Base-by-base conservation (phyloP, 345 rosid genomes). In the Limnanthes douglasii region DNA sequence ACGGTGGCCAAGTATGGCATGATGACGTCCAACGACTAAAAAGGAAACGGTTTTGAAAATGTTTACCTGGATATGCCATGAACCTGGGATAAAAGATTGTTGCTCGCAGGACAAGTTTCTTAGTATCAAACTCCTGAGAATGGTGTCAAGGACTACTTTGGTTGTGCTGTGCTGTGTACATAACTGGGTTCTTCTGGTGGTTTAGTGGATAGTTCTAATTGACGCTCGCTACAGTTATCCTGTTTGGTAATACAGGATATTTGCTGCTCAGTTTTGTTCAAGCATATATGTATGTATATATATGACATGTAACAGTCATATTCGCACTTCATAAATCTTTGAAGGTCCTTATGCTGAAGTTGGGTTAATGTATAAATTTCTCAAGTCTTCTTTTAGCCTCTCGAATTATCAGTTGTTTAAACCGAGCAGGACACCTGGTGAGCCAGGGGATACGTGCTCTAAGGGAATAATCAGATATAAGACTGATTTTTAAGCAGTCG, bases 21-120 rank as follows among this genome's bases (percentile, higher is more conserved):
- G 81, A 70, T 46, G 77, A 59, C 32, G 37, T 57, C 19, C 50
- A 78, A 4, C 53, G 66, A 41, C 48, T 58, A 15, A 77, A 72
- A 55, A 61, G 92, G 48, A 77, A 69, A 56, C 62, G 79, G 37
- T 76, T 75, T 49, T 60, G 67, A 67, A 31, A 41, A 11, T 41
- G 14, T 36, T 35, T 49, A 22, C 37, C 42, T 45, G 40, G 50
- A 20, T 20, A 31, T 50, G 48, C 15, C 34, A 31, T 21, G 46
- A 53, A 29, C 47, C n/a, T 21, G 54, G 51, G 29, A 37, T 9
- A 31, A 36, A 39, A 23, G 37, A 6, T 44, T 31, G 18, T 8
- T 32, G 21, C 38, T 37, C 19, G 53, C 37, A 18, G 46, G 25
- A 28, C 27, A 28, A 47, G 34, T 44, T 35, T 19, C 27, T 23